Conservation (phyloP, 2,329 filamentous ascomycete species). For the Teratosphaeriaceae sp. region DNA sequence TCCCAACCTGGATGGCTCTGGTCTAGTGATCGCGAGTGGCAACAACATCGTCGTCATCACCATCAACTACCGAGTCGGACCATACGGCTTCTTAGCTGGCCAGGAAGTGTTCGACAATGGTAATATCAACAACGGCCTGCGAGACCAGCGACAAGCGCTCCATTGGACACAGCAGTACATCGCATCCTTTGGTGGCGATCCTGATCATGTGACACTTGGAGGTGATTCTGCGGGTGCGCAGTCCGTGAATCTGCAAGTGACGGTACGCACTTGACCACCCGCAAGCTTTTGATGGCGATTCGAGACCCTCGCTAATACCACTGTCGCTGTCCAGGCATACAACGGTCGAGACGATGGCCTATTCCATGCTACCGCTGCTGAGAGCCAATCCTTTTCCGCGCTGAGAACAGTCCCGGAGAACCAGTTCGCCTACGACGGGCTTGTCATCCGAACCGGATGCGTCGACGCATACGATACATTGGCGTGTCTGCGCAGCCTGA, state of each 20-base stretch:
- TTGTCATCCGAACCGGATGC: slow-evolving; percentile 46
- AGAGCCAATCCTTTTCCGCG: slow-evolving; percentile 48
- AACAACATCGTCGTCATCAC: slow-evolving; percentile 52
- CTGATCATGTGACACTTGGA: slow-evolving; percentile 23
- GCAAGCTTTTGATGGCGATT: too few relatives aligned
- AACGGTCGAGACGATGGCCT: slow-evolving; percentile 42
- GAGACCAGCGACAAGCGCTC: slow-evolving; percentile 38
- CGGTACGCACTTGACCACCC: too few relatives aligned
- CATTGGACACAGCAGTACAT: slow-evolving; percentile 41
- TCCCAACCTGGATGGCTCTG: slow-evolving; percentile 52
- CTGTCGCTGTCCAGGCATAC: slow-evolving; percentile 52
- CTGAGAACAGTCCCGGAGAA: slow-evolving; percentile 43
- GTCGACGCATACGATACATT: slow-evolving; percentile 34
- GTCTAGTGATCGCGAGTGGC: slow-evolving; percentile 53
- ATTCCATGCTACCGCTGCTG: slow-evolving; percentile 48
- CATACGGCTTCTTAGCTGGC: slow-evolving; percentile 63
- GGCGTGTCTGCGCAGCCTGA: slow-evolving; percentile 43
- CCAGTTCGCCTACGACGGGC: slow-evolving; percentile 47
- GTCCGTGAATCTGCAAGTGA: slow-evolving; percentile 58
- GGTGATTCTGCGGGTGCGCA: slow-evolving; percentile 34
- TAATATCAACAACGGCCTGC: slow-evolving; percentile 41
- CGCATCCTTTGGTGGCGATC: slow-evolving; percentile 66
- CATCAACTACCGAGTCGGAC: slow-evolving; percentile 59
- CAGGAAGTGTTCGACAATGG: slow-evolving; percentile 47
- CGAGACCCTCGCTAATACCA: too few relatives aligned